phyloP scores from a whole-genome alignment of 192 early-diverging fungal species.

The Backusella parvicylindrica region DNA sequence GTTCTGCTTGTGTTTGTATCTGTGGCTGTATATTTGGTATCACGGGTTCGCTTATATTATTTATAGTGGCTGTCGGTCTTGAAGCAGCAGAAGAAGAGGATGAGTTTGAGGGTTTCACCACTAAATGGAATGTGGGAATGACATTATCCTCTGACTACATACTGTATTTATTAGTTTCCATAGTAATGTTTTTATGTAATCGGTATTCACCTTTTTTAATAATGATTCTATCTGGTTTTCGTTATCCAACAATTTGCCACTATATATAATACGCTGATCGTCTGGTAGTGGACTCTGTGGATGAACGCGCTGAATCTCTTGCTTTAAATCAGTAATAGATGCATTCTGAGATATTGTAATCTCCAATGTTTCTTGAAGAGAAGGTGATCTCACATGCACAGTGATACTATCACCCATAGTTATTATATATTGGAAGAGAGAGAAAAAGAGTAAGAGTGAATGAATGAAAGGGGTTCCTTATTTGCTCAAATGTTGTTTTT shows the following conservation, averaged over 20 bases:
- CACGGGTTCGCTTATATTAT: background rate
- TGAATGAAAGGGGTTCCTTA: background rate
- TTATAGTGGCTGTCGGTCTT: background rate
- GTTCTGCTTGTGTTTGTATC: background rate
- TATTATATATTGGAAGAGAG: background rate
- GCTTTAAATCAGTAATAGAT: constrained; percentile 19
- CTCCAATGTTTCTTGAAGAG: constrained; percentile 23
- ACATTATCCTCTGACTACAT: constrained; percentile 14
- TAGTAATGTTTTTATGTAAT: background rate
- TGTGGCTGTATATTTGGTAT: background rate
- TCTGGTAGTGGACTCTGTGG: constrained; percentile 22
- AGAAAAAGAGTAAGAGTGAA: background rate
- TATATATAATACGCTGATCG: constrained; percentile 34
- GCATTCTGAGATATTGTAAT: background rate
- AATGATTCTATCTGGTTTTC: constrained; percentile 11
- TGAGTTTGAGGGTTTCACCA: constrained; percentile 30
- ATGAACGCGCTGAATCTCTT: constrained; percentile 20
- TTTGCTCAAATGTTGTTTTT: background rate
- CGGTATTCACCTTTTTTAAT: constrained; percentile 18
- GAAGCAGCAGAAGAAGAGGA: background rate
- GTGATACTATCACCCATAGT: background rate
- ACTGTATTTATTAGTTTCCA: background rate
- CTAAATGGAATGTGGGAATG: constrained; percentile 33
- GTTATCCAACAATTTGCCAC: constrained; percentile 31
- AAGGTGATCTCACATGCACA: constrained; percentile 31